Conservation (phyloP, 2,329 filamentous ascomycete species). For the Ceratocystis lukuohia region DNA sequence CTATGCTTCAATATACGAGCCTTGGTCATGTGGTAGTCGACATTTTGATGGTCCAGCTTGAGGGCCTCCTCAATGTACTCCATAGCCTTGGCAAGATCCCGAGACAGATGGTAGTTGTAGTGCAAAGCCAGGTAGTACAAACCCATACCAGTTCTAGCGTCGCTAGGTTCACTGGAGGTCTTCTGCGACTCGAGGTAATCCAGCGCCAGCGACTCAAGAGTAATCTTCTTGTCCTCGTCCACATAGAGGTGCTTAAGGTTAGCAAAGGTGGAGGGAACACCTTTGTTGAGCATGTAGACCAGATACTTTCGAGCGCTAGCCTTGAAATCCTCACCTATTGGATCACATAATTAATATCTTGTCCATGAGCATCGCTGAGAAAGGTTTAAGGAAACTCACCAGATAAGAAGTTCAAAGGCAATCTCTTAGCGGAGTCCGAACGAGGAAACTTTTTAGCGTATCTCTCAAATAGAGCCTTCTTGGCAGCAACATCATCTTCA, state of each 20-base stretch:
- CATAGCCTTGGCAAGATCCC: slow-evolving; percentile 68
- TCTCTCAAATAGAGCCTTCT: slow-evolving; percentile 59
- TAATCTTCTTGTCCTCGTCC: slow-evolving; percentile 62
- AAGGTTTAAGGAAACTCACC: slow-evolving; percentile 33
- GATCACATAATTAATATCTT: slow-evolving; percentile 17
- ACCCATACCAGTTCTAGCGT: slow-evolving; percentile 29
- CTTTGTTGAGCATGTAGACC: slow-evolving; percentile 73
- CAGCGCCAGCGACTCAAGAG: slow-evolving; percentile 61
- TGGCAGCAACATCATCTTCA: slow-evolving; percentile 42
- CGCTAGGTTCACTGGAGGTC: slow-evolving; percentile 47
- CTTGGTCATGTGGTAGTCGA: slow-evolving; percentile 91
- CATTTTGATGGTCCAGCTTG: slow-evolving; percentile 61
- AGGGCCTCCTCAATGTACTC: slow-evolving; percentile 76
- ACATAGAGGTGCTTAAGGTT: slow-evolving; percentile 90
- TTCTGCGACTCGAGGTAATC: slow-evolving; percentile 52
- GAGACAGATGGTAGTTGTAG: slow-evolving; percentile 83
- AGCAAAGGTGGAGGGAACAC: slow-evolving; percentile 88
- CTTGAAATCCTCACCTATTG: slow-evolving; percentile 61
- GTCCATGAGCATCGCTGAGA: background rate
- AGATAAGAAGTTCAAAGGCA: slow-evolving; percentile 79
- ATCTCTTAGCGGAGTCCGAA: slow-evolving; percentile 69
- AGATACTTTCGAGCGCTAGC: slow-evolving; percentile 67
- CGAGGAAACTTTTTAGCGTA: slow-evolving; percentile 71
- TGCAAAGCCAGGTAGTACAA: slow-evolving; percentile 93
- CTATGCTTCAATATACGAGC: slow-evolving; percentile 88